A percentile compares a stretch with the other conserved stretches of the same genome.
Conservation (phyloP, 2,329 filamentous ascomycete species). For the Aphanocladium album region DNA sequence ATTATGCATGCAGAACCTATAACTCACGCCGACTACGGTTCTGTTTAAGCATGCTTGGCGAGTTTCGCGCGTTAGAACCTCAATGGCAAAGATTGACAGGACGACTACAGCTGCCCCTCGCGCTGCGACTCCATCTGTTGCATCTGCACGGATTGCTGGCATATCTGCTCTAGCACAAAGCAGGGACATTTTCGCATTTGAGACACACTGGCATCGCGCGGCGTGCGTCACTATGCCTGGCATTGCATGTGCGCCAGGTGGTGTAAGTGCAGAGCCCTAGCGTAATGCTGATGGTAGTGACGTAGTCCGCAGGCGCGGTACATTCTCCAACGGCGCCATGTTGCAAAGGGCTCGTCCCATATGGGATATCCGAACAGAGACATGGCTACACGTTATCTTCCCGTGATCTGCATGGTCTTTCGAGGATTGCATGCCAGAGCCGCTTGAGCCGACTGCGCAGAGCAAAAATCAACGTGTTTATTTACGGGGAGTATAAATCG, state of each 20-base stretch:
- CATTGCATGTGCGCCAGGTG: background rate
- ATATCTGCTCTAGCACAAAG: background rate
- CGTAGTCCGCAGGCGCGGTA: background rate
- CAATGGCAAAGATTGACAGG: background rate
- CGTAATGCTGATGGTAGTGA: background rate
- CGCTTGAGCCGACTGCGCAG: background rate
- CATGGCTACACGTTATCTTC: background rate
- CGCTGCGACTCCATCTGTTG: background rate
- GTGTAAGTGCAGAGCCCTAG: background rate
- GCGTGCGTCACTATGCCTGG: constrained; percentile 6
- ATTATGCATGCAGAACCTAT: background rate
- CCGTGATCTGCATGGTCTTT: background rate
- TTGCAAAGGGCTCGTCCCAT: background rate
- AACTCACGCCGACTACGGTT: background rate
- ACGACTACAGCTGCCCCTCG: background rate
- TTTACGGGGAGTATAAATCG: background rate
- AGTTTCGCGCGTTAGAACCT: background rate
- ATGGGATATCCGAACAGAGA: background rate
- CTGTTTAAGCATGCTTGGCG: constrained; percentile 7
- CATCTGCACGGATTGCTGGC: background rate
- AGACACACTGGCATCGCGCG: constrained; percentile 1
- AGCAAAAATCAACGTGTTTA: background rate
- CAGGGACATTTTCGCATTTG: background rate
- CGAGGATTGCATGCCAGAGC: background rate
- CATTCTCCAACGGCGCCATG: background rate